Evolutionary conservation across 768 basidiomycete genomes (phyloP), one percentile per base, ranked within the genome.

Genomic region (Mycena chlorophos): DNA sequence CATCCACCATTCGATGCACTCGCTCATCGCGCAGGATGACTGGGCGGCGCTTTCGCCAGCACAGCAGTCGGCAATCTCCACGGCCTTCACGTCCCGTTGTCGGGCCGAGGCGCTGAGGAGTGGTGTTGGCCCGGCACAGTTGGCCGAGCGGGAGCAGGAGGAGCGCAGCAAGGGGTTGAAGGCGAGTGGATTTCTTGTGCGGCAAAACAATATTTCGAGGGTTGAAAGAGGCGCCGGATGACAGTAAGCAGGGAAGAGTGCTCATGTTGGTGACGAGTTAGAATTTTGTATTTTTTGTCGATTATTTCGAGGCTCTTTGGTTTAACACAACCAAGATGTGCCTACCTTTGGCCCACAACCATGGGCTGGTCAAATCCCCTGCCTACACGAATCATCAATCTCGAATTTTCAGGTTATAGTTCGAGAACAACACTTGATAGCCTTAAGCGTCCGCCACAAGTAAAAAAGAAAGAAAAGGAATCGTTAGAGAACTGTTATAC

Each of bases 41-140:
- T 77, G 76, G 76, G 70, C 64, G 17, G 60, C 46, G 37, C 67
- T 77, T 23, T 62, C 61, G 34, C 1, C 50, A 2, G 64, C 64
- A 5, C 58, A 71, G 57, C 65, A 68, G 63, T 4, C 3, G 40
- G 20, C 14, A 12, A 52, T 58, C 29, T 52, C 52, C 22, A 8
- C 12, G 3, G 52, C 57, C 23, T 58, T 58, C 31, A n/a, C 57
- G 30, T 5, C 30, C 20, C 52, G 57, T 20, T 58, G 57, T 22
- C 57, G 52, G 0, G 49, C 30, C 16, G 57, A 53, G 31, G 52
- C 57, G 39, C 10, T 52, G 38, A 19, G 51, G 4, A 52, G 39
- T 23, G 38, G 38, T 26, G 51, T 30, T 3, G 12, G 38, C 4
- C 3, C 38, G 23, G 27, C 27, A 17, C 10, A 43, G 5, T 20